Percentiles rank a stretch among this genome's conserved stretches.
Evolutionary conservation across 345 rosid species (phyloP).

Genomic region (Excoecaria cochinchinensis): DNA sequence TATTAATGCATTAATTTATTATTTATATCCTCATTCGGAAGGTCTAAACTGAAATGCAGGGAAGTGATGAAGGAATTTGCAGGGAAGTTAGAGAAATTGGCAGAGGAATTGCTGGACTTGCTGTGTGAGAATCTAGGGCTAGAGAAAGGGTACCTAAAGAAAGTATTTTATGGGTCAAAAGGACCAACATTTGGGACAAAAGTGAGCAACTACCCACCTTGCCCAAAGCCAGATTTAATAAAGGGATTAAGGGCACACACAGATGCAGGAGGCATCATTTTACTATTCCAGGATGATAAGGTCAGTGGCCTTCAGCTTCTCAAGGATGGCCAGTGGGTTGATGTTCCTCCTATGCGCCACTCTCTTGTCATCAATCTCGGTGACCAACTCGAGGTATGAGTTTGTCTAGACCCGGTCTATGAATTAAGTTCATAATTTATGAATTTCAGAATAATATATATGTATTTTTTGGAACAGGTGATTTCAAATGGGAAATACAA

Average conservation of each 20-base stretch:
- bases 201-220: conserved; percentile 96
- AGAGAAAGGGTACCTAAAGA: conserved; percentile 74
- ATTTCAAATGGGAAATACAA: conserved; percentile 91
- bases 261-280: conserved; percentile 96
- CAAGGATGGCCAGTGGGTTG: conserved; percentile 83
- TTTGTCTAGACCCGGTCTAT: no score
- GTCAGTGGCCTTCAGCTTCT: conserved; percentile 96
- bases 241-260: conserved; percentile 96
- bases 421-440: no score
- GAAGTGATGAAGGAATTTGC: conserved; percentile 75
- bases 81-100: conserved; percentile 61
- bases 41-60: conserved; percentile 32
- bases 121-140: conserved; percentile 84
- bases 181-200: conserved; percentile 90
- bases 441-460: no score
- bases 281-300: conserved; percentile 81
- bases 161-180: conserved; percentile 56
- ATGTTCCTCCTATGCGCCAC: conserved; percentile 92
- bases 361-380: conserved; percentile 93
- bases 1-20: no score
- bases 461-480: conserved; percentile 35
- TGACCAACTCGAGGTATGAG: conserved; percentile 83
- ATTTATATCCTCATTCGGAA: no score
- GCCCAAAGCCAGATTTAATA: conserved; percentile 83
- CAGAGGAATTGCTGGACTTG: conserved; percentile 75